phyloP scores from a whole-genome alignment of 345 rosid genomes.

The Pelargonium nanum region DNA sequence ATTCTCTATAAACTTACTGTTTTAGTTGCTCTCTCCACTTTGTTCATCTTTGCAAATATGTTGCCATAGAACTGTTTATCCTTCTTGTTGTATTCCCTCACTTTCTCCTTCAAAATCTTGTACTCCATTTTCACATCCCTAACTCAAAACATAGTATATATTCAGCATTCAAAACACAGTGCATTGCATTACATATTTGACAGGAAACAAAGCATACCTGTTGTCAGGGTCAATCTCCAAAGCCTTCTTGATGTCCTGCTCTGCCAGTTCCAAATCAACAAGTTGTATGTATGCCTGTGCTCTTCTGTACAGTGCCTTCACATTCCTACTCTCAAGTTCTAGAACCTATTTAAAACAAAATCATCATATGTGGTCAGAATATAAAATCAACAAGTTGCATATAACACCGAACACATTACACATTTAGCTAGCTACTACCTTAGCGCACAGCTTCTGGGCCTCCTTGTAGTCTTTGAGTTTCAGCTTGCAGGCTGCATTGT shows the following conservation, averaged over 20 bases:
- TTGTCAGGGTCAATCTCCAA: conserved; percentile 41
- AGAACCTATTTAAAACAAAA: conserved; percentile 18
- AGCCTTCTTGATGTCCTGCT: conserved; percentile 39
- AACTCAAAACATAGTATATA: neutral
- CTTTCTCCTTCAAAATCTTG: conserved; percentile 28
- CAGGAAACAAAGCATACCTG: conserved; percentile 15
- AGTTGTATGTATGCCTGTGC: conserved; percentile 40
- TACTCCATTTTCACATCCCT: conserved; percentile 40
- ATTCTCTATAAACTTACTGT: conserved; percentile 14
- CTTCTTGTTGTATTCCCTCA: conserved; percentile 31
- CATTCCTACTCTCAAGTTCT: conserved; percentile 28
- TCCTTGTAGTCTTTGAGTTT: conserved; percentile 16
- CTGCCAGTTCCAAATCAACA: conserved; percentile 35
- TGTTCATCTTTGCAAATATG: conserved; percentile 22
- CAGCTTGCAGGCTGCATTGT: conserved; percentile 18
- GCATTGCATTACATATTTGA: no score
- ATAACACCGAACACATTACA: neutral
- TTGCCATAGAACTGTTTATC: conserved; percentile 28
- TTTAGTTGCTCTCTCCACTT: conserved; percentile 10
- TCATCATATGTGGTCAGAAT: no score
- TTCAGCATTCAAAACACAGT: no score
- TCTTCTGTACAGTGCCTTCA: conserved; percentile 38
- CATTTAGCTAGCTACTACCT: conserved; percentile 2
- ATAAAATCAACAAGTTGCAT: no score
- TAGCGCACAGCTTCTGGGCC: conserved; percentile 15